These are phyloP conservation scores for Scedosporium dehoogii DNA, from an alignment of 2,329 filamentous ascomycete genomes.

Conservation along the genomic window DNA sequence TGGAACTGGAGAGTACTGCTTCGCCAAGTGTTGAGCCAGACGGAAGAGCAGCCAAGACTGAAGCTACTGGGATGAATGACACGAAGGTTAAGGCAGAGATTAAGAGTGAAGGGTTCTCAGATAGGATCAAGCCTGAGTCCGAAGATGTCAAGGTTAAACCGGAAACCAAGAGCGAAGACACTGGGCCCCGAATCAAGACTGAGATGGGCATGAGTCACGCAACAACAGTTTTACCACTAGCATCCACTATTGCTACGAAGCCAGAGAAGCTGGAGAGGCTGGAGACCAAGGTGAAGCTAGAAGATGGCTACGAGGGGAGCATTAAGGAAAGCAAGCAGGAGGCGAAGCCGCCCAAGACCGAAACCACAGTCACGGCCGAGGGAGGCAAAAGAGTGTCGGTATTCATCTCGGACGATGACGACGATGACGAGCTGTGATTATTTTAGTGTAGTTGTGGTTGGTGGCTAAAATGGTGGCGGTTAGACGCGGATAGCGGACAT, in stretches of 20 bases:
- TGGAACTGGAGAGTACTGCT: conserved; percentile 21
- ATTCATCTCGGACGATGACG: conserved; percentile 27
- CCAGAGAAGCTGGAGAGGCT: conserved; percentile 5
- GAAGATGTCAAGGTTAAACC: neutral
- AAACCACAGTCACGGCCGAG: conserved; percentile 4
- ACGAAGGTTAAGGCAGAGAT: conserved; percentile 1
- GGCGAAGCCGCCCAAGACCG: neutral
- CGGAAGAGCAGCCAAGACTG: conserved; percentile 4
- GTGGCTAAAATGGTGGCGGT: no score
- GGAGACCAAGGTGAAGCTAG: conserved; percentile 3
- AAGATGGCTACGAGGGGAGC: neutral
- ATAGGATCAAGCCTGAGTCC: neutral
- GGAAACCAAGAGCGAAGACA: neutral
- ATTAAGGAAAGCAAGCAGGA: neutral
- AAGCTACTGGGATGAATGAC: conserved; percentile 4
- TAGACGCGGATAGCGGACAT: no score
- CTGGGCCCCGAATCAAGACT: neutral
- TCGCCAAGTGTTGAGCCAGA: conserved; percentile 11
- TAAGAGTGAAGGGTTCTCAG: conserved; percentile 8
- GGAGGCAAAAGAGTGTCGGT: conserved; percentile 16
- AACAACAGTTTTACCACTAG: neutral
- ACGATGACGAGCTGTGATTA: conserved; percentile 26
- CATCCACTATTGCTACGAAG: conserved; percentile 4
- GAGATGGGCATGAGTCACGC: conserved; percentile 9
- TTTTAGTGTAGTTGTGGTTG: neutral